A percentile compares a stretch with the other conserved stretches of the same genome.
These are phyloP conservation scores for Solanum clarkiae DNA, from an alignment of 257 asterid genomes.

Conservation along the genomic window DNA sequence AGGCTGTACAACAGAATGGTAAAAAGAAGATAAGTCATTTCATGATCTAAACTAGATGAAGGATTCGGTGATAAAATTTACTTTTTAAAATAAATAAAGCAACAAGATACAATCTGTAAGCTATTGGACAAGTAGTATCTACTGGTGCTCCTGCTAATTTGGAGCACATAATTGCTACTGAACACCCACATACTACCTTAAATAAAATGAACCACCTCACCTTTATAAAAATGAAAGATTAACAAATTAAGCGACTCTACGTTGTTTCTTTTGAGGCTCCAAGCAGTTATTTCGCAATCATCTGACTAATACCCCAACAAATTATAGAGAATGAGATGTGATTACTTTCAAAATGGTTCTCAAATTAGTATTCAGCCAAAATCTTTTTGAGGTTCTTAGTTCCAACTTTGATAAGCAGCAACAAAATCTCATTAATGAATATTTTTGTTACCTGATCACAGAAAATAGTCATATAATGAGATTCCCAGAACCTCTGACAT, in stretches of 20 bases:
- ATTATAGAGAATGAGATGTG: not conserved
- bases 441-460: not conserved
- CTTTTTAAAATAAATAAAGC: not conserved
- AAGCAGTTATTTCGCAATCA: not conserved
- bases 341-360: not conserved
- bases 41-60: not conserved
- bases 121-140: not conserved
- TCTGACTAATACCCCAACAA: not conserved
- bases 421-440: not conserved
- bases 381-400: not conserved
- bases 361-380: not conserved
- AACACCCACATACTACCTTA: not conserved
- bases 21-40: conserved; percentile 7
- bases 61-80: not conserved
- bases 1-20: conserved; percentile 36
- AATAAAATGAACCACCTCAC: not conserved
- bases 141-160: not conserved
- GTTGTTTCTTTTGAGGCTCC: not conserved
- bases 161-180: not conserved
- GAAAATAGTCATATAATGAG: not conserved
- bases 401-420: not conserved
- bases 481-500: not conserved
- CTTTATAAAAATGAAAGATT: not conserved
- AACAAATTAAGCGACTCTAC: not conserved
- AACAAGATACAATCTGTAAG: not conserved